Percentiles rank a stretch among this genome's conserved stretches.
These are phyloP conservation scores for Amaranthus palmeri DNA, from an alignment of 148 eudicot species.

Conservation along the genomic window DNA sequence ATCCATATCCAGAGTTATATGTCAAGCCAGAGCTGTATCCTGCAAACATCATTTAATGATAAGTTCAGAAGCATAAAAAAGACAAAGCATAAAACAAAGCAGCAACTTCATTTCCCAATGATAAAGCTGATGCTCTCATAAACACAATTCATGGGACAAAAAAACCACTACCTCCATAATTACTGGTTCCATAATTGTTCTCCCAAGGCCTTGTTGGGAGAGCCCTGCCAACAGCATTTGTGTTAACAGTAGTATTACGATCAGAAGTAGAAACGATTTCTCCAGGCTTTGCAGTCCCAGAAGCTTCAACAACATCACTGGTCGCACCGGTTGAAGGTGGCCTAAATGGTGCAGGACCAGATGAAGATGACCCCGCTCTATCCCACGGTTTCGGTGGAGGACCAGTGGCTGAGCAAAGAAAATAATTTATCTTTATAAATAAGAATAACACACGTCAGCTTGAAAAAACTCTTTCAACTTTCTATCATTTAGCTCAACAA, in stretches of 20 bases:
- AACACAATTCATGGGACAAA: constrained; percentile 4
- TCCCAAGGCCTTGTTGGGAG: constrained; percentile 96
- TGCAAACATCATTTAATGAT: constrained; percentile 27
- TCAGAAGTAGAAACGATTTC: constrained; percentile 71
- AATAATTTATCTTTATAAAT: neutral
- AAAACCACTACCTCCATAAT: constrained; percentile 52
- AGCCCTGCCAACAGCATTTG: constrained; percentile 67
- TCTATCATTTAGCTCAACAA: neutral
- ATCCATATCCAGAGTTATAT: constrained; percentile 56
- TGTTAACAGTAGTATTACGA: constrained; percentile 41
- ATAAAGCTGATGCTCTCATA: neutral
- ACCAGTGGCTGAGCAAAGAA: constrained; percentile 37
- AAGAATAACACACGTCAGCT: neutral
- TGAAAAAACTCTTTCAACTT: neutral
- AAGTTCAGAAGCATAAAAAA: neutral
- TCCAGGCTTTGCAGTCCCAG: constrained; percentile 92
- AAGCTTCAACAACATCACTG: constrained; percentile 92
- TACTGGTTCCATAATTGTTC: constrained; percentile 46
- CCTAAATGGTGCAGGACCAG: constrained; percentile 89
- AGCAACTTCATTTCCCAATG: neutral
- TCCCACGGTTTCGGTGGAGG: constrained; percentile 99
- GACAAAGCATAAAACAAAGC: constrained; percentile 5
- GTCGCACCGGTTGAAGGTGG: constrained; percentile 88
- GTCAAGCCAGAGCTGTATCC: constrained; percentile 61
- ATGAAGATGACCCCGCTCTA: constrained; percentile 63